Evolutionary conservation across 2,329 filamentous ascomycete species (phyloP), one percentile per base, ranked within the genome.

Genomic region (Fusarium oxysporum): DNA sequence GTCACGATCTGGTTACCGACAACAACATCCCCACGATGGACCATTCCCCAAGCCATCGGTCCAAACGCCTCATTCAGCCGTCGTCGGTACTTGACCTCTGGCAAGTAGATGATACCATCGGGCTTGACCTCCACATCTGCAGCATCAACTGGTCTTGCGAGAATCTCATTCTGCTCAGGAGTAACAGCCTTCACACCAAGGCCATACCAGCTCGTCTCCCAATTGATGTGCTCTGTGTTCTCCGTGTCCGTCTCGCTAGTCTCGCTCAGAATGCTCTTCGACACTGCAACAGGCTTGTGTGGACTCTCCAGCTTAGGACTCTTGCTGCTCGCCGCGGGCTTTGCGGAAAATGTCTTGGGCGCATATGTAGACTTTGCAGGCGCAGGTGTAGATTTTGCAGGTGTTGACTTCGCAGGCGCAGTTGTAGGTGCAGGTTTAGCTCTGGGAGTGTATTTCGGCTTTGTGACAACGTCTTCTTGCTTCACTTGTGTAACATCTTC

Each of bases 71-170:
- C 86, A 82, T 98, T 98, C 77, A 99, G 83, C 72, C 97, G 96
- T 71, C 96, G 87, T 48, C 96, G 87, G 84, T 99, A 99, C 85
- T 98, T 98, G 86, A 99, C 98, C 87, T 99, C 96, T 17, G 96
- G 96, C 65, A 99, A 86, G 81, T 98, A 99, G 67, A 98, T 86
- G 76, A 99, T 96, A 38, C 96, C 96, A 84, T 99, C 96, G 37
- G 96, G 96, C 86, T 99, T 99, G 80, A 99, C 92, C 85, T 99
- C 96, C 62, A 99, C 91, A 82, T 98, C 96, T 53, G 91, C 88
- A 1, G 88, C 84, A 60, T 90, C 84, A 17, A 97, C 81, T 4
- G 91, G 90, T 63, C 89, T 86, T 70, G 93, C 88, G 51, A 98
- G 87, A 25, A 93, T 87, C 21, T 90, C 87, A 14, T 89, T 87